phyloP scores from a whole-genome alignment of 495 filamentous ascomycete genomes.

The Neurospora africana region DNA sequence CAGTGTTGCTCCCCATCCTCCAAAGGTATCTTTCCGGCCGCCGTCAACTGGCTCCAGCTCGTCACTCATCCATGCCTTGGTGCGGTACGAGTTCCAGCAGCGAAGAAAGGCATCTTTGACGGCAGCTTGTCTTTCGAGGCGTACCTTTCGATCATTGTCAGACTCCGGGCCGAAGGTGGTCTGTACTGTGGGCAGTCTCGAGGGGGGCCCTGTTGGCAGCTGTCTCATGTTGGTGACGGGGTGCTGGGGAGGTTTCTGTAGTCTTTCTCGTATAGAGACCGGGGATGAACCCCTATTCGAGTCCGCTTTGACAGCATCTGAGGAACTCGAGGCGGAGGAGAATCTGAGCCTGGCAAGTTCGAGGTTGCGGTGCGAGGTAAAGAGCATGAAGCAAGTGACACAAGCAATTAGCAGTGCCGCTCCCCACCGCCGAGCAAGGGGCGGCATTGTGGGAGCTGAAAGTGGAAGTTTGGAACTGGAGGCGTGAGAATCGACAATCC shows the following conservation, averaged over 20 bases:
- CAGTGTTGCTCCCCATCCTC: constrained; percentile 86
- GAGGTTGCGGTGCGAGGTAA: neutral
- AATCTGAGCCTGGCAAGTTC: neutral
- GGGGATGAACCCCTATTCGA: neutral
- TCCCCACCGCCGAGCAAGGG: neutral
- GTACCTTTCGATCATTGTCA: constrained; percentile 16
- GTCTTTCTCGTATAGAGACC: constrained; percentile 9
- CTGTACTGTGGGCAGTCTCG: constrained; percentile 66
- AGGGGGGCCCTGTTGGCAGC: constrained; percentile 59
- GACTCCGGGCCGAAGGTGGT: constrained; percentile 23
- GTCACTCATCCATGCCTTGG: constrained; percentile 66
- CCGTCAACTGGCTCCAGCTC: constrained; percentile 57
- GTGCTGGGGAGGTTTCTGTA: constrained; percentile 39
- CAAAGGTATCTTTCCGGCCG: constrained; percentile 59
- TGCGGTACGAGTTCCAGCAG: constrained; percentile 68
- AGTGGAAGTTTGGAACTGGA: neutral
- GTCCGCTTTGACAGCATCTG: neutral
- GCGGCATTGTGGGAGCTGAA: neutral
- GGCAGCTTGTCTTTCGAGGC: constrained; percentile 31
- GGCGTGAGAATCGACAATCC: neutral
- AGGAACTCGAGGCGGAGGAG: neutral
- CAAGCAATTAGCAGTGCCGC: neutral
- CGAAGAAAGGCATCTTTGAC: constrained; percentile 63
- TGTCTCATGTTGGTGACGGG: constrained; percentile 51
- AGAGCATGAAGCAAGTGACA: neutral